Conservation (phyloP, 768 basidiomycete genomes). For the Paxillus rubicundulus region DNA sequence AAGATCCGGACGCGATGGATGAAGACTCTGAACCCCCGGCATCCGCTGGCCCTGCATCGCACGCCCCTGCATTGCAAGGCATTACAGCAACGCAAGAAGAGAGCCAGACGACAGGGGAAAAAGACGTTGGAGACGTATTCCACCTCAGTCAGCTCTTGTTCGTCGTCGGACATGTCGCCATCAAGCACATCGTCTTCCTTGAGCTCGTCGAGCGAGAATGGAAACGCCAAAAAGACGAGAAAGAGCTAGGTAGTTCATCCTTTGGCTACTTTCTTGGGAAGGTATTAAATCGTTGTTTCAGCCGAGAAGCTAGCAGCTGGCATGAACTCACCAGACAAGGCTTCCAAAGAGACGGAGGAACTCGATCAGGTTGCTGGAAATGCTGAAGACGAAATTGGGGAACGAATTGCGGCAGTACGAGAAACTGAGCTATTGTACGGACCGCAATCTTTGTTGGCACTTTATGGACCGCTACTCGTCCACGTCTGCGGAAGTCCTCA, state of each 20-base stretch:
- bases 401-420: slow-evolving; percentile 77
- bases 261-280: neutral
- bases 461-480: slow-evolving; percentile 89
- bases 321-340: slow-evolving; percentile 35
- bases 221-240: slow-evolving; percentile 94
- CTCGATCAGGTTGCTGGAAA: slow-evolving; percentile 97
- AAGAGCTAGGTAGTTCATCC: slow-evolving; percentile 59
- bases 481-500: slow-evolving; percentile 89
- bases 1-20: slow-evolving; percentile 54
- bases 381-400: slow-evolving; percentile 97
- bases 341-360: slow-evolving; percentile 71
- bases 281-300: slow-evolving; percentile 19
- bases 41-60: slow-evolving; percentile 20
- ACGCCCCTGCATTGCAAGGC: slow-evolving; percentile 18
- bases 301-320: slow-evolving; percentile 59
- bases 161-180: slow-evolving; percentile 92
- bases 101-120: slow-evolving; percentile 23
- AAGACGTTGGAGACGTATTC: slow-evolving; percentile 78
- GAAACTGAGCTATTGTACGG: slow-evolving; percentile 90
- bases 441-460: slow-evolving; percentile 69
- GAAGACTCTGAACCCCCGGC: slow-evolving; percentile 34
- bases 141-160: slow-evolving; percentile 92
- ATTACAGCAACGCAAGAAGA: slow-evolving; percentile 9
- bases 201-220: slow-evolving; percentile 95
- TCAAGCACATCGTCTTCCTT: slow-evolving; percentile 96